Percentiles rank a stretch among this genome's conserved stretches.
These are phyloP conservation scores for Urtica urens DNA, from an alignment of 306 rosid genomes.

Conservation along the genomic window DNA sequence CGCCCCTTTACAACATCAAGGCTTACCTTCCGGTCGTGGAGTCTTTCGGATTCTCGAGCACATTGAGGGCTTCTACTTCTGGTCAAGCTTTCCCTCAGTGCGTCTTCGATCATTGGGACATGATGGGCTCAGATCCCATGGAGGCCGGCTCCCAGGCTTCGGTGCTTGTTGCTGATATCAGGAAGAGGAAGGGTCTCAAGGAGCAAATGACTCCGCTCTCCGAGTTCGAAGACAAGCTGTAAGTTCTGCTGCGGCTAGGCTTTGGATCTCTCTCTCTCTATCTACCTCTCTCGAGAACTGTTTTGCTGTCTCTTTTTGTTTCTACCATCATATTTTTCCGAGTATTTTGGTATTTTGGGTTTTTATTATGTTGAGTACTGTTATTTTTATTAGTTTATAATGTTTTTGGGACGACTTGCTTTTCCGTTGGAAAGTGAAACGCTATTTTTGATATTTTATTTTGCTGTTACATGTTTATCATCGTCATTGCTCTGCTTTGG, in stretches of 20 bases:
- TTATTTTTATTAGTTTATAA: too few species aligned
- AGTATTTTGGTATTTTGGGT: not conserved
- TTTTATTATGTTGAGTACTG: not conserved
- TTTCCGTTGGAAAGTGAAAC: not conserved
- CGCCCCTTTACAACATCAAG: slow-evolving; percentile 51
- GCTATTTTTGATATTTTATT: not conserved
- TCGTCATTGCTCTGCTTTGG: too few species aligned
- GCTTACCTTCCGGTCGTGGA: slow-evolving; percentile 47
- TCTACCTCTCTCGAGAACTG: too few species aligned
- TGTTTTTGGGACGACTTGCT: not conserved
- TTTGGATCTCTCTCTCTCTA: too few species aligned
- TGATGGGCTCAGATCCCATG: slow-evolving; percentile 76
- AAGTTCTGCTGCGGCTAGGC: slow-evolving; percentile 5
- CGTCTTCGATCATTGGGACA: slow-evolving; percentile 94
- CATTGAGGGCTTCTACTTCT: slow-evolving; percentile 77
- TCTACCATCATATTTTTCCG: not conserved
- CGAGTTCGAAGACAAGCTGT: slow-evolving; percentile 69
- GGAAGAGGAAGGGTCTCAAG: slow-evolving; percentile 96
- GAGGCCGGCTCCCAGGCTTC: slow-evolving; percentile 68
- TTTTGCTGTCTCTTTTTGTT: too few species aligned
- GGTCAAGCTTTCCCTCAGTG: slow-evolving; percentile 96
- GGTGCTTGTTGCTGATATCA: slow-evolving; percentile 43
- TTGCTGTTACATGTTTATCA: too few species aligned
- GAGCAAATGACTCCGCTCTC: slow-evolving; percentile 79
- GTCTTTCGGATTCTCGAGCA: slow-evolving; percentile 38